Evolutionary conservation across 2,329 filamentous ascomycete genomes (phyloP).

Genomic region (Aspergillus fumigatiaffinis): DNA sequence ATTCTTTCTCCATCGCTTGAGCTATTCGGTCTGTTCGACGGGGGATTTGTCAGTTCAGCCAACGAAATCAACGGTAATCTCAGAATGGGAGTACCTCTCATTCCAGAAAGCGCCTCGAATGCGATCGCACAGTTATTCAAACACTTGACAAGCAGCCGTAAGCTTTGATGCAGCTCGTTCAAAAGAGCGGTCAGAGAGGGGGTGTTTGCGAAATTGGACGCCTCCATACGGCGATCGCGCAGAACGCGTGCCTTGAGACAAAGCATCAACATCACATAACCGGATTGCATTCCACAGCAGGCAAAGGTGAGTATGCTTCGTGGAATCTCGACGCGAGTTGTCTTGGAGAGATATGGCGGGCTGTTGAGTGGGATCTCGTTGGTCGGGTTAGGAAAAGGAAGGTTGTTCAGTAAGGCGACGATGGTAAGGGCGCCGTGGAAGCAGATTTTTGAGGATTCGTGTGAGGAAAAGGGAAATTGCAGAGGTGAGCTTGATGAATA

Average conservation of each 20-base stretch:
- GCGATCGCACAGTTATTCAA: slow-evolving; percentile 19
- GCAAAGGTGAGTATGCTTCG: slow-evolving; percentile 27
- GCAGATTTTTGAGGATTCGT: slow-evolving; percentile 24
- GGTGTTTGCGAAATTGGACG: background rate
- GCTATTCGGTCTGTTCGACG: background rate
- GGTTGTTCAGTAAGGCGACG: slow-evolving; percentile 20
- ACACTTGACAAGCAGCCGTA: slow-evolving; percentile 14
- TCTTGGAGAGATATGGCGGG: slow-evolving; percentile 3
- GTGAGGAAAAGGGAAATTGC: slow-evolving; percentile 20
- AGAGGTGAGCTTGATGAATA: slow-evolving; percentile 1
- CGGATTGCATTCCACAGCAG: slow-evolving; percentile 22
- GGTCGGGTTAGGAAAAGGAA: slow-evolving; percentile 20
- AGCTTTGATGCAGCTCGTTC: slow-evolving; percentile 17
- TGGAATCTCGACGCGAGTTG: slow-evolving; percentile 10
- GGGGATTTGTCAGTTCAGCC: background rate
- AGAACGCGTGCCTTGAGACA: slow-evolving; percentile 14
- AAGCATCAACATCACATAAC: slow-evolving; percentile 28
- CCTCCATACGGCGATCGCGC: background rate
- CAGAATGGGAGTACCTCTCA: slow-evolving; percentile 12
- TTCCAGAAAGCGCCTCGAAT: slow-evolving; percentile 20
- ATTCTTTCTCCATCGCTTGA: slow-evolving; percentile 1
- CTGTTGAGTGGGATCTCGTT: slow-evolving; percentile 4
- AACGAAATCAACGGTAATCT: background rate
- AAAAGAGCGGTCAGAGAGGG: slow-evolving; percentile 10
- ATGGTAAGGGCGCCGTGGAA: slow-evolving; percentile 26